Base-by-base conservation (phyloP, 495 filamentous ascomycete genomes). In the Penicillium ochrochloron region DNA sequence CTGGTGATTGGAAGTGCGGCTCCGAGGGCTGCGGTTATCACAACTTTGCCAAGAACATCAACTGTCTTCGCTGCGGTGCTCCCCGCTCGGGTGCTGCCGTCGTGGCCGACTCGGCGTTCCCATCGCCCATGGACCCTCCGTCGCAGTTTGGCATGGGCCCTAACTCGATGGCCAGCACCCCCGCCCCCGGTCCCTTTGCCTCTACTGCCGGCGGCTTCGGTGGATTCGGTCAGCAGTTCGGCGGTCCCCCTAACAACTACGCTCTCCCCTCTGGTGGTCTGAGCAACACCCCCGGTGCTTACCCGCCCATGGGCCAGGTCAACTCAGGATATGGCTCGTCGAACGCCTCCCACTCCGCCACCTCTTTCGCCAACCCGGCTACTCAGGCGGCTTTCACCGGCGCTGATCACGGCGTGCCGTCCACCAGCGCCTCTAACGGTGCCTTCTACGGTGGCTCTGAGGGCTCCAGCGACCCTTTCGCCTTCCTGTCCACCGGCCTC, bases 21-120 rank as follows among this genome's bases (percentile, higher is more conserved):
- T 94, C 93, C 41, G 94, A 97, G 71, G 93, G 93, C n/a, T 99
- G 95, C 75, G 92, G 91, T 35, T 99, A 99, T 70, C 95, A 99
- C 79, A 99, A 99, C 77, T 99, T 99, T 72, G 95, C 95, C 50
- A 99, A 99, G 85, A 99, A 99, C 73, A 94, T 97, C 66, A 95
- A 91, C 75, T 99, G 95, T 76, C 85, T 99, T 58, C 91, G 95
- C 59, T 99, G 95, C 71, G 95, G 95, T 70, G 96, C 93, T 25
- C 95, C 93, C 74, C 92, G 95, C 68, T 93, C 93, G 57, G 90
- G 90, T 59, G 95, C 95, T 58, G 93, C 94, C 29, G 90, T 98
- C 17, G 93, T 97, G 59, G 94, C 94, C 31, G 95, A 97, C 71
- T 92, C 93, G 27, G 92, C 91, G 19, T 97, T 94, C 81, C 89